phyloP scores from a whole-genome alignment of 2,329 filamentous ascomycete species.

The Nemania diffusa region DNA sequence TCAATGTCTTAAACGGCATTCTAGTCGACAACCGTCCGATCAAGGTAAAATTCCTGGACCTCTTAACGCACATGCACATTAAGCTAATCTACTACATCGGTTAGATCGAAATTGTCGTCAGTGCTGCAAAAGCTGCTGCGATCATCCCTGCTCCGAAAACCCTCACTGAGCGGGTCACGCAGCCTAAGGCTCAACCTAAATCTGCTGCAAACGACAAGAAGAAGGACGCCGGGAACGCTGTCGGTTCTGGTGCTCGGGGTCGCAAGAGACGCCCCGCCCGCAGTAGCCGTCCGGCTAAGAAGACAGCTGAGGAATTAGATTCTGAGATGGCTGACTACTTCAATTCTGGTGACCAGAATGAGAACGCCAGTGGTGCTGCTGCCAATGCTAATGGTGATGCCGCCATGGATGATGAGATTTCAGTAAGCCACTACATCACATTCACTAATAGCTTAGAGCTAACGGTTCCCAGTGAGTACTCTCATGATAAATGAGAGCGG shows the following conservation, averaged over 20 bases:
- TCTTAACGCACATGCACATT: not conserved
- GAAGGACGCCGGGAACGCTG: constrained; percentile 60
- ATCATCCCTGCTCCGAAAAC: constrained; percentile 73
- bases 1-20: constrained; percentile 84
- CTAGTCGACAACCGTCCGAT: constrained; percentile 90
- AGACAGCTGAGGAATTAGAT: constrained; percentile 95
- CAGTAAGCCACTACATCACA: constrained; percentile 36
- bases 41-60: constrained; percentile 71
- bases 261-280: constrained; percentile 65
- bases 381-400: constrained; percentile 58
- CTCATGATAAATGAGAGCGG: not conserved
- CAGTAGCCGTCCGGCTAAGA: constrained; percentile 76
- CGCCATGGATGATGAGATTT: constrained; percentile 74
- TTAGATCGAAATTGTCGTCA: constrained; percentile 90
- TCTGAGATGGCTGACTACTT: constrained; percentile 99
- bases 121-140: constrained; percentile 76
- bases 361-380: constrained; percentile 57
- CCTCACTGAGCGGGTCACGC: constrained; percentile 83
- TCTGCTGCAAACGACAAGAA: constrained; percentile 81
- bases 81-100: constrained; percentile 41
- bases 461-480: constrained; percentile 27
- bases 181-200: constrained; percentile 81
- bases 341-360: constrained; percentile 59
- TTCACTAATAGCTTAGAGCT: not conserved
- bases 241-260: constrained; percentile 56